Evolutionary conservation across 1,284 basidiomycete species (phyloP).

Genomic region (Rhodotorula mucilaginosa): DNA sequence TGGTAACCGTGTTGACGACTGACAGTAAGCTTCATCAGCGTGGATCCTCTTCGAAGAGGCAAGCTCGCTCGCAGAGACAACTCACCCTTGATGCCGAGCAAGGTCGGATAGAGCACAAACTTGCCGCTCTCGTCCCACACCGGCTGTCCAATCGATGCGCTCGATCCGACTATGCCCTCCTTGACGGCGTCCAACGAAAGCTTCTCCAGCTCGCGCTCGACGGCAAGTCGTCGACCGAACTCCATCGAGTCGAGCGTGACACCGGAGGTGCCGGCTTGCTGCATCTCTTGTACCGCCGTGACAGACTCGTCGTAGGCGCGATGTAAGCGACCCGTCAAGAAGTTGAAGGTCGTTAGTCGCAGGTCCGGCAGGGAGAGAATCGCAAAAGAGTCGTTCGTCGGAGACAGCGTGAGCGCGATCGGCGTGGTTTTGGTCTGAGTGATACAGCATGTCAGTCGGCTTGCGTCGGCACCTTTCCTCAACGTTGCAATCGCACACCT

Average conservation of each 20-base stretch:
- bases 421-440: constrained; percentile 81
- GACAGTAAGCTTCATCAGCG: background rate
- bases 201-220: constrained; percentile 85
- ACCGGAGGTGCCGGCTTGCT: constrained; percentile 56
- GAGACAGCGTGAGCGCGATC: constrained; percentile 85
- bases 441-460: background rate
- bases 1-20: constrained; percentile 94
- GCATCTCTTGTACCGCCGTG: constrained; percentile 87
- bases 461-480: background rate
- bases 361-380: constrained; percentile 89
- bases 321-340: constrained; percentile 82
- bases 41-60: no score
- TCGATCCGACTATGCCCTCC: constrained; percentile 43
- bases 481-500: constrained; percentile 56
- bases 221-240: constrained; percentile 89
- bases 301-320: constrained; percentile 95
- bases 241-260: constrained; percentile 98
- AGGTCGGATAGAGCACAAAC: constrained; percentile 86
- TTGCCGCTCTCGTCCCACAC: constrained; percentile 97
- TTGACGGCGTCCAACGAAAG: constrained; percentile 59
- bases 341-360: constrained; percentile 88
- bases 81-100: constrained; percentile 91
- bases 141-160: constrained; percentile 69
- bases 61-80: constrained; percentile 2
- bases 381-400: constrained; percentile 80